Evolutionary conservation across 2,329 filamentous ascomycete genomes (phyloP).

Genomic region (Apiospora aurea): DNA sequence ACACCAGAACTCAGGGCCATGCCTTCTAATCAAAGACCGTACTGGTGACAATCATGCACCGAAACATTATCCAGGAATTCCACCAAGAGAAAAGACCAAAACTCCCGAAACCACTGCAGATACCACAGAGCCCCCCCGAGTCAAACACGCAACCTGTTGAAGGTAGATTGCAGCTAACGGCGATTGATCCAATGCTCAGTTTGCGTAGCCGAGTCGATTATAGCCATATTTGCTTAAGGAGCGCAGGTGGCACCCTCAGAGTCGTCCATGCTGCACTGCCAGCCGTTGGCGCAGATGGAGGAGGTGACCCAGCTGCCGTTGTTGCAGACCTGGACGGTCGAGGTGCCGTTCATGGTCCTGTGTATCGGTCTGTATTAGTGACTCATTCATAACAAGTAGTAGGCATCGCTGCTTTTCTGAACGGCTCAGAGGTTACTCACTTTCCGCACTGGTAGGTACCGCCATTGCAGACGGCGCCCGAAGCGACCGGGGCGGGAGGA

Average conservation of each 20-base stretch:
- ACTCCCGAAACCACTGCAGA: not conserved
- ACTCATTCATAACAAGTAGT: not conserved
- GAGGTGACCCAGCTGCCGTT: conserved; percentile 29
- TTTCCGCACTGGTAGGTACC: conserved; percentile 25
- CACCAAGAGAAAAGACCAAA: not conserved
- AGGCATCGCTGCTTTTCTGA: not conserved
- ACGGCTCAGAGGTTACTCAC: conserved; percentile 9
- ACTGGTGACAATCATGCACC: conserved; percentile 1
- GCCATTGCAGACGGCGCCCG: not conserved
- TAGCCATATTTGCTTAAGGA: not conserved
- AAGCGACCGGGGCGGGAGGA: too few relatives aligned
- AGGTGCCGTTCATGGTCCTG: conserved; percentile 28
- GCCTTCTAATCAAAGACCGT: conserved; percentile 8
- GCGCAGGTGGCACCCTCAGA: conserved; percentile 28
- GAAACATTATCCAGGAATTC: too few relatives aligned
- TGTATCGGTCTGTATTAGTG: conserved; percentile 8
- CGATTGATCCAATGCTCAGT: not conserved
- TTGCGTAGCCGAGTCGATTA: not conserved
- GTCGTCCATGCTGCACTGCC: conserved; percentile 28
- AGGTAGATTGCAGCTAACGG: not conserved
- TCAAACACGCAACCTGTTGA: not conserved
- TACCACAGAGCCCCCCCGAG: not conserved
- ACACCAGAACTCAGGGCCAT: not conserved
- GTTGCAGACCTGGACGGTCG: conserved; percentile 30
- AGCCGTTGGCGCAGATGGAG: conserved; percentile 28